A percentile compares a stretch with the other conserved stretches of the same genome.
Conservation (phyloP, 257 asterid species). For the Striga asiatica region DNA sequence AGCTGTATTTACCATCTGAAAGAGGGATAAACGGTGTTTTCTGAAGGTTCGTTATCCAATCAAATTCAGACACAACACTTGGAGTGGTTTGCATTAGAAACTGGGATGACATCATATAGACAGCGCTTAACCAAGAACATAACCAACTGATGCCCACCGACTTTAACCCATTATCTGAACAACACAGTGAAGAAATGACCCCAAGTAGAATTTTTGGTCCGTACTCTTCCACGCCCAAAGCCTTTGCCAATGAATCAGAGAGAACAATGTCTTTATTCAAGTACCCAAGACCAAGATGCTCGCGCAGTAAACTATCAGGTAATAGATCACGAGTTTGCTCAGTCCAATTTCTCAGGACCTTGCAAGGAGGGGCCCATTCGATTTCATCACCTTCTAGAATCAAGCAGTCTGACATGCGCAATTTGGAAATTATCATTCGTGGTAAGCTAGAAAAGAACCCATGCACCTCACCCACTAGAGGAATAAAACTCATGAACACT, state of each 20-base stretch:
- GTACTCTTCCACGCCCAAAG: constrained; percentile 81
- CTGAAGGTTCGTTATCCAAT: constrained; percentile 39
- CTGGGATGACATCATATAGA: constrained; percentile 42
- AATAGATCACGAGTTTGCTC: constrained; percentile 56
- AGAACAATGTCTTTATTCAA: constrained; percentile 65
- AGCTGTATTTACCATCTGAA: constrained; percentile 60
- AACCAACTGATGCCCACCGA: constrained; percentile 76
- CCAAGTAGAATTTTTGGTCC: constrained; percentile 59
- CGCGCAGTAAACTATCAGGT: constrained; percentile 54
- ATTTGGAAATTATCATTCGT: constrained; percentile 60
- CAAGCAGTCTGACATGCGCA: constrained; percentile 75
- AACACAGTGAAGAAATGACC: constrained; percentile 52
- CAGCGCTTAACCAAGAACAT: constrained; percentile 57
- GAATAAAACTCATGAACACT: constrained; percentile 79
- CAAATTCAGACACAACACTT: constrained; percentile 33
- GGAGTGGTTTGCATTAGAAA: constrained; percentile 22
- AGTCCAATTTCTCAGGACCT: constrained; percentile 82
- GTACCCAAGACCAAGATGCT: constrained; percentile 87
- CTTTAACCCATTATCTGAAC: constrained; percentile 41
- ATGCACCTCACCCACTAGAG: constrained; percentile 82
- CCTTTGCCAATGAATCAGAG: constrained; percentile 75
- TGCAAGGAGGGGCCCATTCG: constrained; percentile 89
- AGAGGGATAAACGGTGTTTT: constrained; percentile 79
- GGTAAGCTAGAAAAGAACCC: constrained; percentile 89
- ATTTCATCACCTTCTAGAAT: constrained; percentile 47